Base-by-base conservation (phyloP, 2,329 filamentous ascomycete genomes). In the Uncinocarpus reesii region DNA sequence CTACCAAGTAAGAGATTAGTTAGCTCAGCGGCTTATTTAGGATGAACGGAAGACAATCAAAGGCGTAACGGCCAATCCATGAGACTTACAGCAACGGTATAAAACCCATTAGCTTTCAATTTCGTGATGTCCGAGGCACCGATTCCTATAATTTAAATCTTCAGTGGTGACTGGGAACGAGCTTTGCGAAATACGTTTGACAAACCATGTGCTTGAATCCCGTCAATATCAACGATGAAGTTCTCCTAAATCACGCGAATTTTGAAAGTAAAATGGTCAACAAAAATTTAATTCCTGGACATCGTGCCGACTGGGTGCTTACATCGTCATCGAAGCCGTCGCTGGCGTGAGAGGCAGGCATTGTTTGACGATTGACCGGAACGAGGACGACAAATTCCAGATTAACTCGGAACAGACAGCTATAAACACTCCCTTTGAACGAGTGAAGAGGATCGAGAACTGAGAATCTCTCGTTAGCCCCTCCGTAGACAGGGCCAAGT, bases 181-280 rank as follows among this genome's bases (percentile, higher is more conserved):
- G n/a, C 18, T 8, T 10, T 21, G 49, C 3, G 21, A 11, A 3
- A 5, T 1, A 13, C 20, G 26, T 24, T 15, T 15, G 7, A 28
- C 43, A 24, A 28, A 76, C 77, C 81, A 61, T 84, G 79, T 28
- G 76, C 72, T 62, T 83, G 80, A 26, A 84, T 77, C 37, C 72
- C 69, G 52, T 84, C 81, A 50, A 84, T 79, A 56, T 83, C 79
- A 48, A 83, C 68, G 53, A 84, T 83, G 62, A 75, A 75, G 56
- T 63, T 63, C 55, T 79, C 67, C 67, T 71, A 43, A 10, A 16
- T 10, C 21, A 6, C 11, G n/a, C 8, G 18, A 11, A 37, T 28
- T 28, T n/a, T 3, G 6, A n/a, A 20, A 31, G 20, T 18, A n/a
- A 36, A 28, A 24, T n/a, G 2, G 38, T 41, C n/a, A 24, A 24